Conservation (phyloP, 2,329 filamentous ascomycete genomes). For the Neopestalotiopsis sp. region DNA sequence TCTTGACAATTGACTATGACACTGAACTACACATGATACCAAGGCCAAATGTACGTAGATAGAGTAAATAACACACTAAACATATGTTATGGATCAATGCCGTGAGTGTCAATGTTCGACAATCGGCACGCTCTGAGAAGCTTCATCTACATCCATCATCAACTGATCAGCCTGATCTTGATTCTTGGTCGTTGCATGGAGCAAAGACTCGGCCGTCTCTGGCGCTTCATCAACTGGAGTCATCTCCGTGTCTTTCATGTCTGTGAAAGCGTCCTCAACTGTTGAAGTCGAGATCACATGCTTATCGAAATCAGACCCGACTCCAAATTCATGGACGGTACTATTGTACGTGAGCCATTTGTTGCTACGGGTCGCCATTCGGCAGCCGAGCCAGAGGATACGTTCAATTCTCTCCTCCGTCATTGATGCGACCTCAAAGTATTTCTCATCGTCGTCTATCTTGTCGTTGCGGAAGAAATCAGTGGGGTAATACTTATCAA, state of each 20-base stretch:
- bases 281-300: constrained; percentile 30
- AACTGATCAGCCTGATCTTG: not conserved
- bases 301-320: constrained; percentile 41
- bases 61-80: not conserved
- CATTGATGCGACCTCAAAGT: constrained; percentile 66
- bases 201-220: too few relatives aligned
- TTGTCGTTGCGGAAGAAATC: constrained; percentile 63
- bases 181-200: too few relatives aligned
- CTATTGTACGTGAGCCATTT: constrained; percentile 54
- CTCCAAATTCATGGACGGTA: constrained; percentile 42
- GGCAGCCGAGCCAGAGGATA: constrained; percentile 61
- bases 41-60: not conserved
- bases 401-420: constrained; percentile 61
- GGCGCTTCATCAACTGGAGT: not conserved
- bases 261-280: not conserved
- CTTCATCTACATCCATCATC: not conserved
- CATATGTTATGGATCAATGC: not conserved
- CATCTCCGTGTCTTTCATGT: constrained; percentile 12
- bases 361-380: constrained; percentile 44
- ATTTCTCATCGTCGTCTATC: constrained; percentile 71
- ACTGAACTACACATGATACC: not conserved
- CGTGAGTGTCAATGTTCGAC: not conserved
- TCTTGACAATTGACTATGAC: too few relatives aligned
- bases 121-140: not conserved
- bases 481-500: constrained; percentile 60